Conservation (phyloP, 179 eudicot genomes). For the Carnegiea gigantea region DNA sequence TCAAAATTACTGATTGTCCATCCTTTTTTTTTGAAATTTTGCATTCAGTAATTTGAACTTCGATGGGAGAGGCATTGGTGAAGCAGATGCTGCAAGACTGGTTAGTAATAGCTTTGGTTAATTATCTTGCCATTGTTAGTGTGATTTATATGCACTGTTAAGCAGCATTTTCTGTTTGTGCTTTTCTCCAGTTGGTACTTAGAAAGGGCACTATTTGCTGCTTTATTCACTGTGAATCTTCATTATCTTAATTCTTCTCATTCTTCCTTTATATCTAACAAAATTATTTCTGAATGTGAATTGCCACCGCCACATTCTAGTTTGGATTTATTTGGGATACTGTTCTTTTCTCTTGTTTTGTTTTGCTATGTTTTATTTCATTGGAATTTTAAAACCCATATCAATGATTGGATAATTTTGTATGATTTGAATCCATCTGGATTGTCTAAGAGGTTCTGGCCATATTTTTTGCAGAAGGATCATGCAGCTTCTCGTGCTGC, state of each 20-base stretch:
- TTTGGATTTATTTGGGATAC: neutral
- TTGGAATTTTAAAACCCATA: neutral
- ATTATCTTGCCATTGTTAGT: neutral
- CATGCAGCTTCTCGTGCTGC: slow-evolving; percentile 37
- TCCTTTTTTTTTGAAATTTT: slow-evolving; percentile 15
- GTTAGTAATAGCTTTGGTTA: slow-evolving; percentile 36
- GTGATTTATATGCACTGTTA: neutral
- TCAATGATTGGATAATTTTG: neutral
- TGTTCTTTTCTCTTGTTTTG: neutral
- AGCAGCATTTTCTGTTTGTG: neutral
- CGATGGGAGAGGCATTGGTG: slow-evolving; percentile 47
- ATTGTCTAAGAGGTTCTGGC: neutral
- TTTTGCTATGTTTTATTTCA: neutral
- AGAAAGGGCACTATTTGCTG: neutral
- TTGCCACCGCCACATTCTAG: neutral
- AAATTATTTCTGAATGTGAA: neutral
- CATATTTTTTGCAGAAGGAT: slow-evolving; percentile 32
- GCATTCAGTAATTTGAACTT: slow-evolving; percentile 46
- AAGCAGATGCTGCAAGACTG: slow-evolving; percentile 34
- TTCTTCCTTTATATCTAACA: neutral
- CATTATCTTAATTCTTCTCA: neutral
- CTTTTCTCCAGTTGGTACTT: neutral
- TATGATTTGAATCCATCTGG: neutral
- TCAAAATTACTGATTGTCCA: slow-evolving; percentile 10
- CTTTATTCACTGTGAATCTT: neutral